Evolutionary conservation across 31 red algal species (phyloP), one percentile per base, ranked within the genome.

Genomic region (Asparagopsis taxiformis): DNA sequence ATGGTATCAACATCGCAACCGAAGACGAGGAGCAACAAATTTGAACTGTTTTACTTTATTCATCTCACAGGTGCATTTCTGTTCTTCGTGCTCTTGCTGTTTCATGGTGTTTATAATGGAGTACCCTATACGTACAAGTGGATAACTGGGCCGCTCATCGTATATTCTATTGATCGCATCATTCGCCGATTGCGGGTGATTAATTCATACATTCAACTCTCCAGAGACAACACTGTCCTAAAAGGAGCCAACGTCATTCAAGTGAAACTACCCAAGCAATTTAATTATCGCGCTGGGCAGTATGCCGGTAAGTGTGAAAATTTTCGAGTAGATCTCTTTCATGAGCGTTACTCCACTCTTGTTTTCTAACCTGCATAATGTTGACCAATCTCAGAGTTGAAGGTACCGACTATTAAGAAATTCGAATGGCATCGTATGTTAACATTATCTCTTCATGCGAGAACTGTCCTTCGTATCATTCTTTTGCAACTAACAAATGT

Each of bases 351-450:
- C n/a, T n/a, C n/a, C n/a, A n/a, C n/a, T n/a, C n/a, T n/a, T n/a
- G n/a, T n/a, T n/a, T n/a, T n/a, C n/a, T n/a, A n/a, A n/a, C n/a
- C n/a, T n/a, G n/a, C n/a, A n/a, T n/a, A n/a, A n/a, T n/a, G n/a
- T n/a, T n/a, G n/a, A n/a, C n/a, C n/a, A n/a, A n/a, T n/a, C n/a
- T n/a, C n/a, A n/a, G n/a, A n/a, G n/a, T n/a, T n/a, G n/a, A n/a
- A n/a, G n/a, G n/a, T n/a, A n/a, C n/a, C n/a, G n/a, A n/a, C n/a
- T n/a, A n/a, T n/a, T n/a, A n/a, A n/a, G n/a, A n/a, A n/a, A n/a
- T n/a, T n/a, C 1, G 64, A 89, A 55, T 95, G 86, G 85, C 92
- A 95, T 73, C 92, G n/a, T n/a, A n/a, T n/a, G n/a, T n/a, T n/a
- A n/a, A n/a, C n/a, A n/a, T n/a, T n/a, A n/a, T n/a, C n/a, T n/a